Base-by-base conservation (phyloP, 2,329 filamentous ascomycete genomes). In the Beauveria bassiana region DNA sequence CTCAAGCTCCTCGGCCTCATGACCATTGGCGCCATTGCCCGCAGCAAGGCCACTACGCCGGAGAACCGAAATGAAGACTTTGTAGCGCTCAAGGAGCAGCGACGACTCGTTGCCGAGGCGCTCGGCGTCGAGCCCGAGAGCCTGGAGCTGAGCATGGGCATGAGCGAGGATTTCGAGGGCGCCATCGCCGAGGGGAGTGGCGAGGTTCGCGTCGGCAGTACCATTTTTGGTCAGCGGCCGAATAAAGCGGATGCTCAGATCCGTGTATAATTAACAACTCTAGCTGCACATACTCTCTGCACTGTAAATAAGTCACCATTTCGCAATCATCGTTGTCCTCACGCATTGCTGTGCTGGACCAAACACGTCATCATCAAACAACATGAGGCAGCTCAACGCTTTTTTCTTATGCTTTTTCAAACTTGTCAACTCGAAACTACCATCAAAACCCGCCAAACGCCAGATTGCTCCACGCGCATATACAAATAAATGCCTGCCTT, bases 141-240 rank as follows among this genome's bases (percentile, higher is more conserved):
- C n/a, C 72, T 97, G 68, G 92, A 97, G 78, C 74, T 98, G 75
- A 97, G 93, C 75, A 99, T 99, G 93, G 93, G 93, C 7, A 99
- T 99, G 95, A 97, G 92, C 72, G 86, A 91, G 70, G 95, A 99
- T 74, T 99, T 93, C 73, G 93, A 96, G 78, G 89, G 88, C 8
- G 95, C 95, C 0, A 87, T 98, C 70, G 76, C 75, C 14, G 78
- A 91, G 78, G 95, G 95, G 0, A 97, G 93, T 75, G 82, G 85
- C 67, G 92, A 98, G 79, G 93, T 99, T 6, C 83, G 95, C 62
- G 86, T 99, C 9, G 95, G 95, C 1, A 98, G 91, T 70, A 93
- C 90, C 2, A 96, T 99, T 62, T 99, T 99, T 72, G 95, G 95
- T 1, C 78, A 86, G 70, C 82, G 95, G 70, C 91, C 91, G 18